Percentiles rank a stretch among this genome's conserved stretches.
These are phyloP conservation scores for Pinus tabuliformis DNA, from an alignment of 75 land plant species.

Conservation along the genomic window DNA sequence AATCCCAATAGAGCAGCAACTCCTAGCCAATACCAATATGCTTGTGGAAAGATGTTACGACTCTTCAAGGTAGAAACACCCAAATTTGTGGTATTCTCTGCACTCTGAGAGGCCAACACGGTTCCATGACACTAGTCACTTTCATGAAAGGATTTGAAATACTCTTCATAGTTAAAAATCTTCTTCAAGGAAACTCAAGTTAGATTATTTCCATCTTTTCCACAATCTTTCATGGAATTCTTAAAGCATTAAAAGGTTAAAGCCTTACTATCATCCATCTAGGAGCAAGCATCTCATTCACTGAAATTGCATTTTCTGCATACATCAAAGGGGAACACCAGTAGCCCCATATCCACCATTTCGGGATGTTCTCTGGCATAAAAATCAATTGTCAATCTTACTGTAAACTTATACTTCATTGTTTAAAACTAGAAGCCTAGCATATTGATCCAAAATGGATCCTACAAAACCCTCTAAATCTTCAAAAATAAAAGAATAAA, in stretches of 20 bases:
- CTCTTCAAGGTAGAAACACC: slow-evolving; percentile 7
- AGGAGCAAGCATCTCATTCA: slow-evolving; percentile 46
- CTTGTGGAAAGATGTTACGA: slow-evolving; percentile 5
- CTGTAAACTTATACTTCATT: neutral
- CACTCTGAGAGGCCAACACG: slow-evolving; percentile 3
- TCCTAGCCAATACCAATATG: slow-evolving; percentile 32
- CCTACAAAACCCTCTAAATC: no score
- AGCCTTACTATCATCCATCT: slow-evolving; percentile 40
- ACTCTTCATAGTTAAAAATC: neutral
- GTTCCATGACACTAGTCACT: neutral
- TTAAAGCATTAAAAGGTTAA: neutral
- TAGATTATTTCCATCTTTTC: neutral
- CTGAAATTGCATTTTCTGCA: slow-evolving; percentile 47
- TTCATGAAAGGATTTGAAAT: no score
- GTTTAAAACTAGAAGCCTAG: neutral
- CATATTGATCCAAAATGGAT: no score
- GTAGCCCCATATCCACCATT: slow-evolving; percentile 81
- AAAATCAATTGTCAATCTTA: neutral
- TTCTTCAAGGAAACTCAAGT: no score
- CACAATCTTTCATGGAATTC: neutral
- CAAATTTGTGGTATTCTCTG: slow-evolving; percentile 7
- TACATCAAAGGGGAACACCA: slow-evolving; percentile 78
- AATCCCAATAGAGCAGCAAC: slow-evolving; percentile 16
- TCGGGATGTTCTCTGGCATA: slow-evolving; percentile 42
- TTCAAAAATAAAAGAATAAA: no score